Evolutionary conservation across 352 stramenopile species (phyloP).

Genomic region (Globisporangium paddicum): DNA sequence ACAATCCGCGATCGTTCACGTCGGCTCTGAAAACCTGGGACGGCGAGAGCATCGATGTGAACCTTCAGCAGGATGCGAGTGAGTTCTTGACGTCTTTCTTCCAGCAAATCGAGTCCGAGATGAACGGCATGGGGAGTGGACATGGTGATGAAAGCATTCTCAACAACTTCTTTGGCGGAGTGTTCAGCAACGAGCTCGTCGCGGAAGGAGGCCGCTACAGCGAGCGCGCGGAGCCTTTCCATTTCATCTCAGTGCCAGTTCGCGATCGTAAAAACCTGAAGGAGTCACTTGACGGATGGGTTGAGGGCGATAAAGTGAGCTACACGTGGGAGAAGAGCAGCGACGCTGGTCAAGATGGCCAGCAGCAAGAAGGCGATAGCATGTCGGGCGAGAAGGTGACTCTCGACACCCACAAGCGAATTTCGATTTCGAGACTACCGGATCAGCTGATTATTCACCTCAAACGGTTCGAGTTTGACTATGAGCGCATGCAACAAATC

Average conservation of each 20-base stretch:
- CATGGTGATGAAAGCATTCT: slow-evolving; percentile 77
- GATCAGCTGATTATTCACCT: slow-evolving; percentile 91
- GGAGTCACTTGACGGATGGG: slow-evolving; percentile 84
- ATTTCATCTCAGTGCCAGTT: slow-evolving; percentile 88
- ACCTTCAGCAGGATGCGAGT: slow-evolving; percentile 90
- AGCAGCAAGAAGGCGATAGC: slow-evolving; percentile 14
- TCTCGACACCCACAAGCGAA: slow-evolving; percentile 86
- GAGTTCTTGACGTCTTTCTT: slow-evolving; percentile 94
- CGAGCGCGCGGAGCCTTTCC: slow-evolving; percentile 87
- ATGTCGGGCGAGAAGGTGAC: slow-evolving; percentile 64
- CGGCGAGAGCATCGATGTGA: slow-evolving; percentile 84
- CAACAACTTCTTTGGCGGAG: slow-evolving; percentile 83
- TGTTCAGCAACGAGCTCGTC: slow-evolving; percentile 92
- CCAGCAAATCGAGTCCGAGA: slow-evolving; percentile 89
- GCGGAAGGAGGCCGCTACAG: slow-evolving; percentile 85
- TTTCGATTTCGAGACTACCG: slow-evolving; percentile 87
- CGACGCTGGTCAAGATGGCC: slow-evolving; percentile 19
- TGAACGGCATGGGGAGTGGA: slow-evolving; percentile 63
- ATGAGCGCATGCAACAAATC: slow-evolving; percentile 91
- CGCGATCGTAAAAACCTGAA: slow-evolving; percentile 83
- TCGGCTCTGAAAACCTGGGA: slow-evolving; percentile 86
- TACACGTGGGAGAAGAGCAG: slow-evolving; percentile 84
- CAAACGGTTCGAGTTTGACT: slow-evolving; percentile 96
- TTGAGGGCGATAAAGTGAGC: slow-evolving; percentile 87
- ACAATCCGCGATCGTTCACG: slow-evolving; percentile 78